A percentile compares a stretch with the other conserved stretches of the same genome.
These are phyloP conservation scores for Glycine tomentella DNA, from an alignment of 306 rosid species.

Conservation along the genomic window DNA sequence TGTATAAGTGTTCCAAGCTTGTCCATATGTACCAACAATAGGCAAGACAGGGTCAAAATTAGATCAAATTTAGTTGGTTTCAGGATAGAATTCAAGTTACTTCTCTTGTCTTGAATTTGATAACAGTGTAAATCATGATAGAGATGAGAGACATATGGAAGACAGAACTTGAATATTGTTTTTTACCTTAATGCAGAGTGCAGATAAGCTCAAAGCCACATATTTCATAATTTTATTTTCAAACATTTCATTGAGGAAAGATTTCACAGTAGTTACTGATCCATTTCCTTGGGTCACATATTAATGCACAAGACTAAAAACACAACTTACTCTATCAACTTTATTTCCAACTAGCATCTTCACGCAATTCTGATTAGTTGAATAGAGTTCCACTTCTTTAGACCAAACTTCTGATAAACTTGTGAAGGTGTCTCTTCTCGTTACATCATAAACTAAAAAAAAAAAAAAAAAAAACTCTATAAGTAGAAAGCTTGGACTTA, in stretches of 20 bases:
- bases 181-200: slow-evolving; percentile 9
- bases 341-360: slow-evolving; percentile 96
- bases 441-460: slow-evolving; percentile 80
- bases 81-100: background rate
- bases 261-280: background rate
- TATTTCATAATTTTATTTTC: slow-evolving; percentile 29
- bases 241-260: slow-evolving; percentile 23
- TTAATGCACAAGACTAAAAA: slow-evolving; percentile 25
- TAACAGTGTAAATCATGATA: slow-evolving; percentile 10
- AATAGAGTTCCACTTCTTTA: slow-evolving; percentile 92
- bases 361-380: slow-evolving; percentile 81
- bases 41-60: background rate
- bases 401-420: slow-evolving; percentile 90
- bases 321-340: slow-evolving; percentile 82
- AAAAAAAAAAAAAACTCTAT: slow-evolving; percentile 30
- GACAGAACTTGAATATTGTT: slow-evolving; percentile 21
- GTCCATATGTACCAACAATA: background rate
- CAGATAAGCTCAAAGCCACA: slow-evolving; percentile 19
- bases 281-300: slow-evolving; percentile 31
- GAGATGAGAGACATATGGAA: background rate
- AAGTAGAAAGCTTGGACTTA: slow-evolving; percentile 9
- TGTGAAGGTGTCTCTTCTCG: slow-evolving; percentile 85
- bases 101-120: background rate
- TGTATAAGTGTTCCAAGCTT: background rate
- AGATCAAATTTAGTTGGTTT: background rate